Percentiles rank a stretch among this genome's conserved stretches.
Conservation (phyloP, 345 rosid genomes). For the Cardamine chenopodiifolia region DNA sequence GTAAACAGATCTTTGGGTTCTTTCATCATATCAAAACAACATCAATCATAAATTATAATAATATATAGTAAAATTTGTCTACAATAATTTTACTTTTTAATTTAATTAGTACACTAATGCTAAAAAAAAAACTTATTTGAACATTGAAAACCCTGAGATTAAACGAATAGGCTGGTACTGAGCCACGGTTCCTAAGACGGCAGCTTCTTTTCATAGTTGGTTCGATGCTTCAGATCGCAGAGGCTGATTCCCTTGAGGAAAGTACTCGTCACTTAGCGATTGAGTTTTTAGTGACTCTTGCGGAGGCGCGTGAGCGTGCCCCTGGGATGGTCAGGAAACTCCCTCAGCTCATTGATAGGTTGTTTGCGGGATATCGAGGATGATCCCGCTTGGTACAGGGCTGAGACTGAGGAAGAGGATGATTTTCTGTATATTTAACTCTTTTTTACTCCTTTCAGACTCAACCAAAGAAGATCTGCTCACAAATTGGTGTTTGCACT, state of each 20-base stretch:
- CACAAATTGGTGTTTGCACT: conserved; percentile 71
- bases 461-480: conserved; percentile 72
- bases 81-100: too few species aligned
- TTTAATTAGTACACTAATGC: too few species aligned
- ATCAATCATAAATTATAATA: not conserved
- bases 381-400: conserved; percentile 89
- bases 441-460: conserved; percentile 48
- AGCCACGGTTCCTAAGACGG: conserved; percentile 87
- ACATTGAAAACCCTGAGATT: too few species aligned
- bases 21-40: conserved; percentile 63
- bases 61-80: too few species aligned
- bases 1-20: conserved; percentile 86
- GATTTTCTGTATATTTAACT: conserved; percentile 32
- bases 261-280: conserved; percentile 89
- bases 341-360: conserved; percentile 87
- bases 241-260: conserved; percentile 91
- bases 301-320: too few species aligned
- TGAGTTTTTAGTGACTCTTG: too few species aligned
- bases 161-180: conserved; percentile 91
- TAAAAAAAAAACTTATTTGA: too few species aligned
- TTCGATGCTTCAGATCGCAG: conserved; percentile 95
- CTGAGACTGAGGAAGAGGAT: conserved; percentile 91
- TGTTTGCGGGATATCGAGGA: conserved; percentile 93
- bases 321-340: too few species aligned
- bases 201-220: conserved; percentile 91